A percentile compares a stretch with the other conserved stretches of the same genome.
Evolutionary conservation across 2,329 filamentous ascomycete species (phyloP).

Genomic region (Colletotrichum sp.): DNA sequence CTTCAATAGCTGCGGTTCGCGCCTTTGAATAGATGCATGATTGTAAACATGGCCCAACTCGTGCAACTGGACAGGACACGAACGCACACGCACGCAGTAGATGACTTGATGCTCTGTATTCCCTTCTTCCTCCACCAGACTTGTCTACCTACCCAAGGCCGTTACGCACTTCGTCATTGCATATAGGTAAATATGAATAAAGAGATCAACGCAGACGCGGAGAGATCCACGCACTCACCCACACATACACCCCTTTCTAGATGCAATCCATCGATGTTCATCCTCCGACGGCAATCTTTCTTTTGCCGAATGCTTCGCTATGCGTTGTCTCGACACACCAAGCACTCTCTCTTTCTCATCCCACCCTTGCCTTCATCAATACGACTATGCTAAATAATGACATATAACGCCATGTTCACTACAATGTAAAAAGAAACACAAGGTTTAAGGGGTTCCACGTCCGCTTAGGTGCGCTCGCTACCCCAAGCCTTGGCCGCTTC

Average conservation of each 20-base stretch:
- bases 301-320: neutral
- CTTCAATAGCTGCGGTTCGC: neutral
- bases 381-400: neutral
- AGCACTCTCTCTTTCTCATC: neutral
- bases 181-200: neutral
- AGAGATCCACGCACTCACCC: neutral
- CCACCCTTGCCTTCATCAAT: neutral
- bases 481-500: slow-evolving; percentile 19
- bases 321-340: neutral
- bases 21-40: neutral
- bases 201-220: neutral
- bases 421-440: neutral
- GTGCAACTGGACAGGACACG: neutral
- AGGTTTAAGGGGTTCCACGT: neutral
- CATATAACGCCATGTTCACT: neutral
- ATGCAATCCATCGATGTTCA: neutral
- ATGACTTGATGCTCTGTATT: neutral
- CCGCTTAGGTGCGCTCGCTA: neutral
- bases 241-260: neutral
- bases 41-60: neutral
- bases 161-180: neutral
- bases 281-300: neutral
- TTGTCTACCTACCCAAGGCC: neutral
- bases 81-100: neutral
- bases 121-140: neutral